A percentile compares a stretch with the other conserved stretches of the same genome.
Conservation (phyloP, 306 rosid species). For the Lathyrus aphaca region DNA sequence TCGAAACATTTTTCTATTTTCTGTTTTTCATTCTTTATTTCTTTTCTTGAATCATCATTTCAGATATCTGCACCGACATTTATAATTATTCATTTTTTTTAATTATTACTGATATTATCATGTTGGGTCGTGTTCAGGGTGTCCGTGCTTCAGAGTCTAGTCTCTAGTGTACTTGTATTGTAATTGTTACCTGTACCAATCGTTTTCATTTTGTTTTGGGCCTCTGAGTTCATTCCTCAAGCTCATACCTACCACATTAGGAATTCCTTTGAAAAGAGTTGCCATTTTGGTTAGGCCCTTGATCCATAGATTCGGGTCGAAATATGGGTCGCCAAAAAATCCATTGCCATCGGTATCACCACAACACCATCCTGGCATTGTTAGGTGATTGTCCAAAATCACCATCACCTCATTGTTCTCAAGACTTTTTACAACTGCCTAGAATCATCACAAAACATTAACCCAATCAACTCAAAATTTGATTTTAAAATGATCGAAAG, state of each 20-base stretch:
- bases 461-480: not conserved
- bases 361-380: conserved; percentile 89
- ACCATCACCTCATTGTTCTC: conserved; percentile 75
- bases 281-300: conserved; percentile 80
- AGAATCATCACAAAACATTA: not conserved
- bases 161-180: not conserved
- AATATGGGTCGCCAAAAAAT: conserved; percentile 71
- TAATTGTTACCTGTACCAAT: conserved; percentile 71
- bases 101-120: too few species aligned
- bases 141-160: too few species aligned
- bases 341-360: conserved; percentile 69
- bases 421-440: conserved; percentile 73
- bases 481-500: too few species aligned
- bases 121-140: too few species aligned
- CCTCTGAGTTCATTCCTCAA: conserved; percentile 90
- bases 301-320: conserved; percentile 70
- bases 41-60: not conserved
- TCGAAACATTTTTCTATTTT: not conserved
- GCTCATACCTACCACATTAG: conserved; percentile 80
- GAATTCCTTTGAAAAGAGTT: conserved; percentile 61
- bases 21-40: accelerated
- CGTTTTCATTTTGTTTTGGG: conserved; percentile 67
- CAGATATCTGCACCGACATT: too few species aligned
- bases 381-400: conserved; percentile 76
- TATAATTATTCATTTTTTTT: too few species aligned